Evolutionary conservation across 306 rosid species (phyloP).

Genomic region (Fagus crenata): DNA sequence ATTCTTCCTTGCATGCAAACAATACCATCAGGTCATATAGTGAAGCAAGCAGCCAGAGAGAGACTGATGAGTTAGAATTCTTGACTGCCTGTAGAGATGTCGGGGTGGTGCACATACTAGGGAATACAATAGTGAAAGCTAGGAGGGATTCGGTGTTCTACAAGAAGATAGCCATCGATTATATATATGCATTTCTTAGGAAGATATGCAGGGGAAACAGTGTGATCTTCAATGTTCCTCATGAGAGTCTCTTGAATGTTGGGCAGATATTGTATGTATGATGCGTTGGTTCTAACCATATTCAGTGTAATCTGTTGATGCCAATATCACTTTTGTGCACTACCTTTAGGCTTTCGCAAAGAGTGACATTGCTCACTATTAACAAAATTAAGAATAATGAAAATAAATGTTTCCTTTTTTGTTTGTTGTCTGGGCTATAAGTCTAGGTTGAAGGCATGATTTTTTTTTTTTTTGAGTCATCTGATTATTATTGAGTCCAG

Average conservation of each 20-base stretch:
- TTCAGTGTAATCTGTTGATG: not conserved
- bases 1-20: conserved; percentile 45
- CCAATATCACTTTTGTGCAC: too few species aligned
- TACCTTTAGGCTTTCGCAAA: too few species aligned
- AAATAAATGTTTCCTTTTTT: too few species aligned
- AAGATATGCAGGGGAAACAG: conserved; percentile 91
- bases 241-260: conserved; percentile 91
- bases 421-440: too few species aligned
- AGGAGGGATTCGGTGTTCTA: conserved; percentile 67
- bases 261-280: conserved; percentile 89
- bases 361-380: too few species aligned
- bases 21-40: conserved; percentile 39
- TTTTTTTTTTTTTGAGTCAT: too few species aligned
- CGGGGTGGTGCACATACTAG: conserved; percentile 95
- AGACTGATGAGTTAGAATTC: conserved; percentile 74
- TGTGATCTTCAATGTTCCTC: conserved; percentile 95
- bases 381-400: too few species aligned
- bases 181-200: conserved; percentile 83
- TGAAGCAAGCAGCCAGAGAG: conserved; percentile 56
- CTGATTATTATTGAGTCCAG: too few species aligned
- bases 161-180: conserved; percentile 81
- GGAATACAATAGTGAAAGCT: conserved; percentile 77
- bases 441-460: too few species aligned
- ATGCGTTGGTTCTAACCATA: not conserved
- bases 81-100: conserved; percentile 74